Conservation (phyloP, 805 yeast genomes). For the Maudiozyma bulderi region DNA sequence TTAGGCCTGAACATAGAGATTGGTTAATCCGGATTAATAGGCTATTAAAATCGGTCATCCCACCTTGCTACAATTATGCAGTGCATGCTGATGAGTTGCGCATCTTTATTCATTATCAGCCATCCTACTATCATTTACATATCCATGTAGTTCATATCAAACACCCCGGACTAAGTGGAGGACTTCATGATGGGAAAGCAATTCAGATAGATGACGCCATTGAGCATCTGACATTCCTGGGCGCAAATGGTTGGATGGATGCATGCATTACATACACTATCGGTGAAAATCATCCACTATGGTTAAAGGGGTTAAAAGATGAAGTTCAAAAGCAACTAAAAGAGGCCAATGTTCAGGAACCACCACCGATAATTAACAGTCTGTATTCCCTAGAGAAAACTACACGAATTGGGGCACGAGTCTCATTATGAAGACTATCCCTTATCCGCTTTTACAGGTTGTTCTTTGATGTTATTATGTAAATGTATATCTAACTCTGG, state of each 20-base stretch:
- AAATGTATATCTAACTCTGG: too few species aligned
- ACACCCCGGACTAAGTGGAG: slow-evolving; percentile 60
- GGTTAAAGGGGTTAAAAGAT: slow-evolving; percentile 35
- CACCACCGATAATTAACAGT: slow-evolving; percentile 8
- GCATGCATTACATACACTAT: slow-evolving; percentile 56
- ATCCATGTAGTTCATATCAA: slow-evolving; percentile 74
- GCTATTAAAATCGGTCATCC: slow-evolving; percentile 40
- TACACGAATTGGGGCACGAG: too few species aligned
- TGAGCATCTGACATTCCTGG: slow-evolving; percentile 50
- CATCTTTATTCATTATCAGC: slow-evolving; percentile 85
- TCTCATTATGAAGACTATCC: too few species aligned
- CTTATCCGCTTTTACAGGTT: too few species aligned
- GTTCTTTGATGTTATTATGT: too few species aligned
- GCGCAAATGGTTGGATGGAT: slow-evolving; percentile 46
- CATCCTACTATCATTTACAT: slow-evolving; percentile 94
- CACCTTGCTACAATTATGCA: slow-evolving; percentile 34
- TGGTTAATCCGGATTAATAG: slow-evolving; percentile 43
- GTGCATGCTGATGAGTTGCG: slow-evolving; percentile 51
- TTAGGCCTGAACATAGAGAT: slow-evolving; percentile 46
- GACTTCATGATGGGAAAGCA: slow-evolving; percentile 74
- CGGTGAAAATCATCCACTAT: slow-evolving; percentile 73
- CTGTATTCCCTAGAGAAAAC: not conserved
- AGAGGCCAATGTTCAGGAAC: slow-evolving; percentile 22
- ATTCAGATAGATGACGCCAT: slow-evolving; percentile 72
- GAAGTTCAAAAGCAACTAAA: slow-evolving; percentile 20